A percentile compares a stretch with the other conserved stretches of the same genome.
Evolutionary conservation across 805 yeast species (phyloP).

Genomic region (Spathaspora sp.): DNA sequence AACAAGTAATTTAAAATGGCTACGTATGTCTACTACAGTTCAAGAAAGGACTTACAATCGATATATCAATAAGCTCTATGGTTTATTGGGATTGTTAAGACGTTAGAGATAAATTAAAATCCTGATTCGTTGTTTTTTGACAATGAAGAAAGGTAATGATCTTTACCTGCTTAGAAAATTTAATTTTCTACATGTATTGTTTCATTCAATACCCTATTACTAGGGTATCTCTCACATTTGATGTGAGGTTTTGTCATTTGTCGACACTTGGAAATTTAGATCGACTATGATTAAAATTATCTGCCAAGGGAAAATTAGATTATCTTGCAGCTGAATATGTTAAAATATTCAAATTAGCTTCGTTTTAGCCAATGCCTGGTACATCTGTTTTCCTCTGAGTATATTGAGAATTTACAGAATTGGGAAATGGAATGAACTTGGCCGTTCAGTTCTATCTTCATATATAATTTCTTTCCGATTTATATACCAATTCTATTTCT

Average conservation of each 20-base stretch:
- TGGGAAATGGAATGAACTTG: conserved; percentile 35
- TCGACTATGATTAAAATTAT: conserved; percentile 9
- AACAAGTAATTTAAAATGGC: conserved; percentile 21
- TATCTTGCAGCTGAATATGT: conserved; percentile 34
- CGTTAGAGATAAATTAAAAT: conserved; percentile 2
- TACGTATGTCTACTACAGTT: conserved; percentile 25
- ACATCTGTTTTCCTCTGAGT: conserved; percentile 43
- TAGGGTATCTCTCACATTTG: conserved; percentile 9
- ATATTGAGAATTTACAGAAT: conserved; percentile 12
- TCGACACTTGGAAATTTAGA: conserved; percentile 9
- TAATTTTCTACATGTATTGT: conserved; percentile 4
- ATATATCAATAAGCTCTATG: neutral
- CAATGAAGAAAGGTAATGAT: conserved; percentile 5
- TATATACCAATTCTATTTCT: conserved; percentile 11
- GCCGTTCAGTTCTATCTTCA: conserved; percentile 34
- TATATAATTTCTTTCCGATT: conserved; percentile 20
- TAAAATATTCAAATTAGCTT: conserved; percentile 19
- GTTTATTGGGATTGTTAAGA: conserved; percentile 5
- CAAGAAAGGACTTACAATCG: neutral
- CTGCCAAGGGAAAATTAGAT: conserved; percentile 38
- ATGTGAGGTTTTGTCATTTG: conserved; percentile 11
- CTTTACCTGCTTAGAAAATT: conserved; percentile 2
- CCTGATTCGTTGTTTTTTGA: neutral
- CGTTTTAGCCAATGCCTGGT: conserved; percentile 39
- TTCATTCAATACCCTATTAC: conserved; percentile 7